Base-by-base conservation (phyloP, 192 early-diverging fungal genomes). In the Coemansia sp. region DNA sequence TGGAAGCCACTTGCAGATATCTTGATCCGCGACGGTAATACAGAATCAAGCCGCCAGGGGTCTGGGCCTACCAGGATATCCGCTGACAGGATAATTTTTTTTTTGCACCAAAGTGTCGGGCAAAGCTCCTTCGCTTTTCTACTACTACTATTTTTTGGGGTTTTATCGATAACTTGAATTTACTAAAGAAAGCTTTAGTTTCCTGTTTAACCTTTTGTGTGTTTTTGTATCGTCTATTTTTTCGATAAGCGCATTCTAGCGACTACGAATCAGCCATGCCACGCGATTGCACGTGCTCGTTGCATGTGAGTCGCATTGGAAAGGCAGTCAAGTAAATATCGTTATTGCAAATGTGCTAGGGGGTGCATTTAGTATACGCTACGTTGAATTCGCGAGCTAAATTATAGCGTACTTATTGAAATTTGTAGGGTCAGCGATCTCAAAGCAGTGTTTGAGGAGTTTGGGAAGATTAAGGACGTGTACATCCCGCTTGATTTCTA, bases 211-310 rank as follows among this genome's bases (percentile, higher is more conserved):
- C 37, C 41, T 42, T 42, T 3, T 42, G 14, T 42, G 39, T 41
- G 10, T 38, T 12, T 21, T 50, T 29, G 14, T 50, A 23, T 48
- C 11, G 12, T 44, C 17, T 50, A 46, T 65, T 50, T 66, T 1
- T 25, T 21, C 11, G 7, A 34, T 34, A 50, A 61, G 34, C 59
- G 59, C 17, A 61, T n/a, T 61, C 15, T 10, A 32, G 19, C 19
- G 8, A 36, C 19, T 32, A 61, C 37, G 36, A 36, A 15, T 58
- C 41, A 65, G 44, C 31, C 53, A 82, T 82, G 80, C 57, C 75
- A 45, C 80, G 80, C 69, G 80, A 82, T 82, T 77, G 64, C 65
- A 77, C 71, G 46, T 82, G 74, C 65, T 82, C 80, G 66, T 48
- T 82, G 64, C 80, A 82, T 64, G 80, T 82, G 48, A 82, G 80